A percentile compares a stretch with the other conserved stretches of the same genome.
Evolutionary conservation across 2,329 filamentous ascomycete genomes (phyloP).

Genomic region (Neofusicoccum umdonicola): DNA sequence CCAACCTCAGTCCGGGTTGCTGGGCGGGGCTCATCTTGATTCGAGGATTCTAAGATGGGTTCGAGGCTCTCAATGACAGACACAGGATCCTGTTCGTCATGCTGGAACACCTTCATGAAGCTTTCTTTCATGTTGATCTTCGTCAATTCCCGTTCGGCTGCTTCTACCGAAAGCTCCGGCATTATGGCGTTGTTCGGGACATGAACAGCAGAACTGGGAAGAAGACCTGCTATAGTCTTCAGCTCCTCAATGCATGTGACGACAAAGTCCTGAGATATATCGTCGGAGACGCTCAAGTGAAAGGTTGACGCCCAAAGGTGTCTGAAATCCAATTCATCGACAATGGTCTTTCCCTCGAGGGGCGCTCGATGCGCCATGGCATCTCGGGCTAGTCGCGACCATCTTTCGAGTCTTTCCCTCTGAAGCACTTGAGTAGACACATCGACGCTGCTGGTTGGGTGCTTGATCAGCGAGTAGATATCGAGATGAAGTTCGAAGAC

Average conservation of each 20-base stretch:
- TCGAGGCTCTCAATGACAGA: conserved; percentile 88
- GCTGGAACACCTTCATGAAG: conserved; percentile 84
- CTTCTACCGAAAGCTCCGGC: conserved; percentile 78
- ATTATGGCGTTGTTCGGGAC: conserved; percentile 85
- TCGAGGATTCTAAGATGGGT: conserved; percentile 76
- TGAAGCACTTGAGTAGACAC: conserved; percentile 52
- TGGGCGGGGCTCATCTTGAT: neutral
- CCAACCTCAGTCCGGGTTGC: conserved; percentile 13
- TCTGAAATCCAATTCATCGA: conserved; percentile 52
- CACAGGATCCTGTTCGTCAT: conserved; percentile 76
- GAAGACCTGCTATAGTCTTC: conserved; percentile 51
- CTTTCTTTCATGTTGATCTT: conserved; percentile 96
- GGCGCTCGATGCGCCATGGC: conserved; percentile 45
- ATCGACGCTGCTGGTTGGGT: conserved; percentile 57
- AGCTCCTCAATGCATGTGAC: conserved; percentile 63
- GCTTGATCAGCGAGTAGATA: conserved; percentile 62
- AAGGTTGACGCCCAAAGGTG: conserved; percentile 67
- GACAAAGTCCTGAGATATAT: conserved; percentile 58
- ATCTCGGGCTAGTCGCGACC: conserved; percentile 58
- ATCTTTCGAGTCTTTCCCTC: conserved; percentile 59
- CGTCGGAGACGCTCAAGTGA: conserved; percentile 56
- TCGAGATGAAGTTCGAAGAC: conserved; percentile 68
- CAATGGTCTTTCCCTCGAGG: conserved; percentile 23
- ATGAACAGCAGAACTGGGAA: conserved; percentile 53
- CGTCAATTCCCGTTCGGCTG: conserved; percentile 85